phyloP scores from a whole-genome alignment of 2,329 filamentous ascomycete species.

The Aspergillus sp. region DNA sequence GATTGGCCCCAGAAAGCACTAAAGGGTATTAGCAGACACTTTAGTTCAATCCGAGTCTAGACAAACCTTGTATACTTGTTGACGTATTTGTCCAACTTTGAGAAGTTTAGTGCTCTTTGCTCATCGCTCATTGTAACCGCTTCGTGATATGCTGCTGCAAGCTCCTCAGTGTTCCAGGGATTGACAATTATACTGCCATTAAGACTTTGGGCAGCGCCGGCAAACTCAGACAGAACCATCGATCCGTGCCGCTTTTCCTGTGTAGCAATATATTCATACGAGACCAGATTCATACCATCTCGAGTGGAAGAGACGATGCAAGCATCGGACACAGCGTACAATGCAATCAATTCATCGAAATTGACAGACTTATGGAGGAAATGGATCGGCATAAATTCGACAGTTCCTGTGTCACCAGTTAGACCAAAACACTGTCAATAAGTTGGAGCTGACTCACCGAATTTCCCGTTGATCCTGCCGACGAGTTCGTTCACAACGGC shows the following conservation, averaged over 20 bases:
- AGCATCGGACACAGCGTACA: conserved; percentile 89
- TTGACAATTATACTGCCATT: conserved; percentile 95
- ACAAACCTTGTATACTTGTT: conserved; percentile 86
- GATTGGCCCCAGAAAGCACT: conserved; percentile 94
- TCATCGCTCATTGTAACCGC: conserved; percentile 96
- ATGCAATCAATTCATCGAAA: conserved; percentile 90
- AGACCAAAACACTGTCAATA: conserved; percentile 6
- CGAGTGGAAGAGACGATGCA: conserved; percentile 93
- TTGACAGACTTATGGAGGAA: conserved; percentile 95
- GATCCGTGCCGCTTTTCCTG: conserved; percentile 88
- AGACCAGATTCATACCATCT: conserved; percentile 98
- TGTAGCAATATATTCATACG: conserved; percentile 96
- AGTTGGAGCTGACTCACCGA: conserved; percentile 16
- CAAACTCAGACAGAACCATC: conserved; percentile 95
- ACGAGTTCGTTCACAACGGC: conserved; percentile 96
- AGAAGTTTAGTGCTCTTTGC: conserved; percentile 80
- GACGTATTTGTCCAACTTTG: conserved; percentile 90
- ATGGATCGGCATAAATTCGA: conserved; percentile 99
- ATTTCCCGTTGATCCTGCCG: conserved; percentile 89
- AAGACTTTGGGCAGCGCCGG: conserved; percentile 89
- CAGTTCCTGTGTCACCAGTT: conserved; percentile 60
- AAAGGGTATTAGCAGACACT: conserved; percentile 21
- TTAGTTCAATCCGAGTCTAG: neutral
- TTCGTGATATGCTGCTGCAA: conserved; percentile 89
- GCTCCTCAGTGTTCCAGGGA: conserved; percentile 96